These are phyloP conservation scores for Myxozyma neglecta DNA, from an alignment of 805 yeast species.

Conservation along the genomic window DNA sequence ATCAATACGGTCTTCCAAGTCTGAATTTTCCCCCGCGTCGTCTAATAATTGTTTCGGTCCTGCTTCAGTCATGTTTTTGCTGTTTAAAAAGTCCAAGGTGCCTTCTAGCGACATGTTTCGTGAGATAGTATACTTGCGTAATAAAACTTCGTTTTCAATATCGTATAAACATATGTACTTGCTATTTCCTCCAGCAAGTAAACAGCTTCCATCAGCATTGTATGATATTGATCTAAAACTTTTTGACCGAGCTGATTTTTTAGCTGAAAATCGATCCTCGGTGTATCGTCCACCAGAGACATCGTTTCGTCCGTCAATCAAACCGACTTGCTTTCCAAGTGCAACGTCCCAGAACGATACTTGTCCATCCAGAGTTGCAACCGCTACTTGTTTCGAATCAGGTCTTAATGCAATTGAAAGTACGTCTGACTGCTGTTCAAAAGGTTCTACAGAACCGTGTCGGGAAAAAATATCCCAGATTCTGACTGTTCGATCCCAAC, in stretches of 20 bases:
- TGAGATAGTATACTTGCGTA: slow-evolving; percentile 80
- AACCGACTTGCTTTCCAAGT: slow-evolving; percentile 73
- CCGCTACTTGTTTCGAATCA: slow-evolving; percentile 89
- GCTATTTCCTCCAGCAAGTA: slow-evolving; percentile 92
- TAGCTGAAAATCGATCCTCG: slow-evolving; percentile 77
- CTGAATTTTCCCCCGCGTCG: slow-evolving; percentile 81
- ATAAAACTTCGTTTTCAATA: slow-evolving; percentile 78
- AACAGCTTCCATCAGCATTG: slow-evolving; percentile 83
- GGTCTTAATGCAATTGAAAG: slow-evolving; percentile 82
- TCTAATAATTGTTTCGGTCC: slow-evolving; percentile 83
- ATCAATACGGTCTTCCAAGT: slow-evolving; percentile 78
- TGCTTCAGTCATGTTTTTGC: slow-evolving; percentile 80
- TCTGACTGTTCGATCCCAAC: slow-evolving; percentile 95
- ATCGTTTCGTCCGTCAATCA: slow-evolving; percentile 83
- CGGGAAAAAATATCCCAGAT: slow-evolving; percentile 92
- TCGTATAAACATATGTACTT: slow-evolving; percentile 91
- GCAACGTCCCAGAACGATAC: slow-evolving; percentile 81
- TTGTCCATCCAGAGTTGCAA: slow-evolving; percentile 85
- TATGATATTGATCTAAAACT: slow-evolving; percentile 77
- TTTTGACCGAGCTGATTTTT: slow-evolving; percentile 80
- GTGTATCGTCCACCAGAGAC: slow-evolving; percentile 81
- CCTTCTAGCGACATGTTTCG: slow-evolving; percentile 90
- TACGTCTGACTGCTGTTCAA: slow-evolving; percentile 81
- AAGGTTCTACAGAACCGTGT: slow-evolving; percentile 84
- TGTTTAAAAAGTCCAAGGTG: slow-evolving; percentile 74